Evolutionary conservation across 2,329 filamentous ascomycete species (phyloP), one percentile per base, ranked within the genome.

Genomic region (Niveomyces coronatus): DNA sequence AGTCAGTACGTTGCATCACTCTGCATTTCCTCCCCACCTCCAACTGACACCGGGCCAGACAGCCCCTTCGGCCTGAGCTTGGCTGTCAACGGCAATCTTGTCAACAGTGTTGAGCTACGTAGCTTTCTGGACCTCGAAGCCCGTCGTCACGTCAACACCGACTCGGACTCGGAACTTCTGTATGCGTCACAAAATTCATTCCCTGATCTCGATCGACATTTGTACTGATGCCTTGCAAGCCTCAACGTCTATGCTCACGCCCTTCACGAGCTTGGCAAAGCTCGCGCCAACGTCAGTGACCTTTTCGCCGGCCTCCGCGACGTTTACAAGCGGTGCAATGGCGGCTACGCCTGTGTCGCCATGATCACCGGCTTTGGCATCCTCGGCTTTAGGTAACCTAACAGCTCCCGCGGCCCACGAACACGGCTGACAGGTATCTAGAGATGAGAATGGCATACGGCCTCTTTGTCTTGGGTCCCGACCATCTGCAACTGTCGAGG

Each of bases 241-340:
- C 70, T 94, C 44, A 94, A 94, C 60, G 74, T 94, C 48, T 94
- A 89, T 49, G 88, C 87, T 17, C 76, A 84, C 56, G 82, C 84
- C 56, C 71, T 91, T 33, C 81, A 82, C 47, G 78, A 86, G 61
- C 85, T 82, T 18, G 81, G 82, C 50, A 91, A 91, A 62, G 75
- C 81, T 40, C 80, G 85, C 62, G 79, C 85, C 46, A 89, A 89
- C 52, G 67, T 74, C 41, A 76, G 81, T 38, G 85, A 91, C 58
- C 71, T 87, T 51, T 89, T 91, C 58, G 73, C 70, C 31, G 78
- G 77, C 17, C 64, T 91, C 41, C 65, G 71, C 47, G 69, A 79
- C 37, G 85, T 87, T 68, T 89, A 89, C 57, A 64, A 74, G 44
- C 70, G 69, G 37, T 86, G 82, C 50, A 66, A 82, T 45, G 85